A percentile compares a stretch with the other conserved stretches of the same genome.
These are phyloP conservation scores for Keithomyces neogunnii DNA, from an alignment of 2,329 filamentous ascomycete genomes.

Conservation along the genomic window DNA sequence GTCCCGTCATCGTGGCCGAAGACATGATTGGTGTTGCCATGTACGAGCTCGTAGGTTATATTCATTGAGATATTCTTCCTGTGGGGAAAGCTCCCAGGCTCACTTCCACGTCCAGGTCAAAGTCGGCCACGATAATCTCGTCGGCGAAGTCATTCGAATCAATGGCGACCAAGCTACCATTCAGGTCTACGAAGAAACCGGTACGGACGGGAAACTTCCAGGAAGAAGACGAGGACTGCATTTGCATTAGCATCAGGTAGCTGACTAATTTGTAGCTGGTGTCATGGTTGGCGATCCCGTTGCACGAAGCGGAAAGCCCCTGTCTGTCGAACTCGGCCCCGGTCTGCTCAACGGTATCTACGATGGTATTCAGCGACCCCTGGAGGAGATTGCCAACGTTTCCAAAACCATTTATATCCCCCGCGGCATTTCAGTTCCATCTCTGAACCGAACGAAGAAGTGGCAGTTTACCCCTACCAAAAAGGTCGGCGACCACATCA, in stretches of 20 bases:
- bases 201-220: constrained; percentile 39
- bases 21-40: constrained; percentile 99
- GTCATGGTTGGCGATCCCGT: constrained; percentile 95
- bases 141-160: constrained; percentile 97
- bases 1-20: constrained; percentile 92
- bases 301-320: constrained; percentile 79
- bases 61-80: not conserved
- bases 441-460: constrained; percentile 83
- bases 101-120: constrained; percentile 51
- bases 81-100: not conserved
- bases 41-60: constrained; percentile 80
- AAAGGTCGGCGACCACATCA: constrained; percentile 96
- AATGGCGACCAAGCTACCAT: constrained; percentile 92
- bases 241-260: not conserved
- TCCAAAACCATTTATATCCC: constrained; percentile 95
- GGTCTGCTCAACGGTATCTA: constrained; percentile 99
- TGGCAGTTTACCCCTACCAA: constrained; percentile 90
- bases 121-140: constrained; percentile 85
- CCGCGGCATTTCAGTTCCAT: constrained; percentile 79
- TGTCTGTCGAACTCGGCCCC: constrained; percentile 94
- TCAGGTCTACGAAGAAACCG: constrained; percentile 98
- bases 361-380: constrained; percentile 95
- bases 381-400: constrained; percentile 70
- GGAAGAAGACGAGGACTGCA: too few relatives aligned
- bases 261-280: constrained; percentile 54